These are phyloP conservation scores for Raffaelea arxii DNA, from an alignment of 2,329 filamentous ascomycete species.

Conservation along the genomic window DNA sequence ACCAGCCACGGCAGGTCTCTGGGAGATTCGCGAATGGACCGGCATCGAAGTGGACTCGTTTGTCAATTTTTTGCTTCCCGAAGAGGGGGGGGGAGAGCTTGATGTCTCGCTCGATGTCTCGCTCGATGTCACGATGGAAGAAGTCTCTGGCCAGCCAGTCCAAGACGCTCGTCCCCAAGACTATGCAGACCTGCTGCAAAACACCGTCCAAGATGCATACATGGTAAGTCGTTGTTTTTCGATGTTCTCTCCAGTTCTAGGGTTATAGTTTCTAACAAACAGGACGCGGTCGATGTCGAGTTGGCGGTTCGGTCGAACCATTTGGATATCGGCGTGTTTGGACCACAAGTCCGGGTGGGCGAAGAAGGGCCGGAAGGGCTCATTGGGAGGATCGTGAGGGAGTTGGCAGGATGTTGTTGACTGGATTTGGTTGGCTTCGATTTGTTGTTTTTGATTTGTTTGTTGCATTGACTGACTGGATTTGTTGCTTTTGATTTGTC, in stretches of 20 bases:
- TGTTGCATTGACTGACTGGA: background rate
- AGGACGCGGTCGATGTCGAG: conserved; percentile 16
- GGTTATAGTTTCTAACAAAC: background rate
- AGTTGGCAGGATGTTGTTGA: background rate
- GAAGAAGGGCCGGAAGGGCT: background rate
- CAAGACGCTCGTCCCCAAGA: background rate
- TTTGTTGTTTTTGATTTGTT: background rate
- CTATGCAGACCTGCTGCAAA: conserved; percentile 14
- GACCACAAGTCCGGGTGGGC: conserved; percentile 5
- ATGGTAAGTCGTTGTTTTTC: background rate
- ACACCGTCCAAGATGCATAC: conserved; percentile 20
- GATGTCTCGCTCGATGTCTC: no score
- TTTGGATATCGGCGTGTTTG: conserved; percentile 15
- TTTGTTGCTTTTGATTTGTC: background rate
- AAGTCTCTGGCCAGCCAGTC: conserved; percentile 1
- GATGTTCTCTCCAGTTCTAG: background rate
- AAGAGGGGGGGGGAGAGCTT: background rate
- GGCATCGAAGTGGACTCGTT: conserved; percentile 60
- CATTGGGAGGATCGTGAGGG: background rate
- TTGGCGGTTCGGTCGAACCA: conserved; percentile 8
- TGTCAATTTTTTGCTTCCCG: conserved; percentile 66
- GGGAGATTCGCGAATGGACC: conserved; percentile 68
- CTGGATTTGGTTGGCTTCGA: background rate
- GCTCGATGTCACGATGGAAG: no score
- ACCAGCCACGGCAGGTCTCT: conserved; percentile 52